Evolutionary conservation across 768 basidiomycete genomes (phyloP).

Genomic region (Inosperma sp.): DNA sequence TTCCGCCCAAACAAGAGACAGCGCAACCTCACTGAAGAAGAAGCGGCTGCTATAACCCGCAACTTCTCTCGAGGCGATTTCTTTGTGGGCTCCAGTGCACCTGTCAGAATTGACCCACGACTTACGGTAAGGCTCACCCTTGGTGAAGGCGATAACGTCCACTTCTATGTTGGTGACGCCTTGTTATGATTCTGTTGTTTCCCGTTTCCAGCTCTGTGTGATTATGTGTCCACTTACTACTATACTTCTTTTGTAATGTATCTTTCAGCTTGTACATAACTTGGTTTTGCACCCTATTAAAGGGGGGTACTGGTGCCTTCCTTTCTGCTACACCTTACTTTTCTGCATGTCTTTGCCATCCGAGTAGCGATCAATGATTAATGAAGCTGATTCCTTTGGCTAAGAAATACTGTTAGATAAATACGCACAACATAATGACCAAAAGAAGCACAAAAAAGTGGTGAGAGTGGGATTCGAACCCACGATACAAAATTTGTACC

Average conservation of each 20-base stretch:
- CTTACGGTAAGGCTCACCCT: conserved; percentile 74
- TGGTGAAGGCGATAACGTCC: conserved; percentile 79
- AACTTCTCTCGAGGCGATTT: conserved; percentile 81
- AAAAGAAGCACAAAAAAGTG: conserved; percentile 10
- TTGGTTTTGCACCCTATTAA: too few relatives aligned
- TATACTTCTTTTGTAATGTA: too few relatives aligned
- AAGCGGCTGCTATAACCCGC: conserved; percentile 77
- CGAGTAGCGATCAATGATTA: too few relatives aligned
- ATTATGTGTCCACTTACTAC: too few relatives aligned
- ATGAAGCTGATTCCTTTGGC: too few relatives aligned
- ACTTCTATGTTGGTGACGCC: conserved; percentile 49
- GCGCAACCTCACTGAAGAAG: conserved; percentile 76
- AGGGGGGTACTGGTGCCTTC: too few relatives aligned
- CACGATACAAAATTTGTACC: conserved; percentile 30
- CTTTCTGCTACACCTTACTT: too few relatives aligned
- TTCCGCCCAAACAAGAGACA: conserved; percentile 80
- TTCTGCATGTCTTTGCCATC: too few relatives aligned
- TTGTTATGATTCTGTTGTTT: conserved; percentile 29
- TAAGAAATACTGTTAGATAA: too few relatives aligned
- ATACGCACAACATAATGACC: not conserved
- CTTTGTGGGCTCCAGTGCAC: conserved; percentile 74
- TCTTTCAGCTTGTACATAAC: too few relatives aligned
- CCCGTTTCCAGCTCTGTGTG: too few relatives aligned
- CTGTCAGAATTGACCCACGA: conserved; percentile 78
- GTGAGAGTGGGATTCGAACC: conserved; percentile 51